phyloP scores from a whole-genome alignment of 2,329 filamentous ascomycete genomes.

The Ceratocystis huliohia region DNA sequence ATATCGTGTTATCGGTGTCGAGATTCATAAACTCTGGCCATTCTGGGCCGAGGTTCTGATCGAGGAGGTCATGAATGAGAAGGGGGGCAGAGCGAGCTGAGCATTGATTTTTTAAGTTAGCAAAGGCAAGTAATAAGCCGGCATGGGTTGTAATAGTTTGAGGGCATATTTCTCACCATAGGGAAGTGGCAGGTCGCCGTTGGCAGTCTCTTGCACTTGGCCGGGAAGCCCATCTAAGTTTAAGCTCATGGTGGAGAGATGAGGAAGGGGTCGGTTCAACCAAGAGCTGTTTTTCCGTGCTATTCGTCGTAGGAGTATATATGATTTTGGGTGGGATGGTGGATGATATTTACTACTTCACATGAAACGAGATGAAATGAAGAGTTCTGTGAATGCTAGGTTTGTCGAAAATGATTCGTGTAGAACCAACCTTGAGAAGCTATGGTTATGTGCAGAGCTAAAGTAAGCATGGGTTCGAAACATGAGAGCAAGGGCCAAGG shows the following conservation, averaged over 20 bases:
- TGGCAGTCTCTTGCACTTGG: constrained; percentile 14
- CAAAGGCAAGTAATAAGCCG: not conserved
- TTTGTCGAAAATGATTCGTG: not conserved
- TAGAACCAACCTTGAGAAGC: not conserved
- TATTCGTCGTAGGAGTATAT: not conserved
- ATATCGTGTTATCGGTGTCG: constrained; percentile 12
- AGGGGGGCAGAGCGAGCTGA: constrained; percentile 21
- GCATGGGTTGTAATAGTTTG: not conserved
- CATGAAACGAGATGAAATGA: not conserved
- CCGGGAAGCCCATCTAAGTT: constrained; percentile 12
- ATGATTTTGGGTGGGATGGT: not conserved
- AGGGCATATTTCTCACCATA: constrained; percentile 18
- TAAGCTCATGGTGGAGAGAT: constrained; percentile 14
- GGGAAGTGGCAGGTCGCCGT: constrained; percentile 19
- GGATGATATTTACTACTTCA: not conserved
- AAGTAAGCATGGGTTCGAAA: not conserved
- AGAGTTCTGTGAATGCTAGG: not conserved
- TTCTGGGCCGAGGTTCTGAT: constrained; percentile 21
- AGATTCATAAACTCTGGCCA: constrained; percentile 21
- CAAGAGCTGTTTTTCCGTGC: not conserved
- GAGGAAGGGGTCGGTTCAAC: not conserved
- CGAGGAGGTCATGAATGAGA: constrained; percentile 22
- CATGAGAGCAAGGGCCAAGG: not conserved
- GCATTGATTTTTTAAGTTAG: not conserved
- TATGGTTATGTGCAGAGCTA: not conserved